Conservation (phyloP, 139 green algal genomes). For the Gonium pectorale region DNA sequence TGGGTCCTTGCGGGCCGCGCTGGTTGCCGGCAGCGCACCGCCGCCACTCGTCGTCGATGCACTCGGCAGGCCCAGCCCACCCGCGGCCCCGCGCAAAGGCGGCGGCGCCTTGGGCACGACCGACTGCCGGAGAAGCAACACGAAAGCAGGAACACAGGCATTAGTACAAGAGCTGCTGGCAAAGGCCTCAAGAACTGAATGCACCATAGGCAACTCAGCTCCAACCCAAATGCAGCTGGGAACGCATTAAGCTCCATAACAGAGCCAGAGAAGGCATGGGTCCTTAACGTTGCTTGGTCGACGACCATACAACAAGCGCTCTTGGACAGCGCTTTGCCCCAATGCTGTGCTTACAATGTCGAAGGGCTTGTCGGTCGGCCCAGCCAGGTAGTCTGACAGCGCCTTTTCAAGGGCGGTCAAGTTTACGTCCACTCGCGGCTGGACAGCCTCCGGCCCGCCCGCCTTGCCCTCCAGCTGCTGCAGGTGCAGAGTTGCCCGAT, state of each 20-base stretch:
- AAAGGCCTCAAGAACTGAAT: too few relatives aligned
- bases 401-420: conserved; percentile 83
- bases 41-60: conserved; percentile 2
- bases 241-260: too few relatives aligned
- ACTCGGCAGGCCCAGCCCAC: neutral
- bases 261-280: too few relatives aligned
- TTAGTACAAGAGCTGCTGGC: too few relatives aligned
- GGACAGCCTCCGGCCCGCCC: conserved; percentile 63
- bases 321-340: neutral
- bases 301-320: neutral
- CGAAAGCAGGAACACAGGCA: neutral
- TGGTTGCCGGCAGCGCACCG: conserved; percentile 18
- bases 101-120: conserved; percentile 57
- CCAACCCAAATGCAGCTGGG: too few relatives aligned
- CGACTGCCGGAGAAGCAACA: conserved; percentile 22
- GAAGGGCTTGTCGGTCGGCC: conserved; percentile 74
- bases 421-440: conserved; percentile 64
- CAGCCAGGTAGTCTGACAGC: conserved; percentile 86
- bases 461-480: conserved; percentile 81
- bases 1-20: conserved; percentile 44
- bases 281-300: too few relatives aligned
- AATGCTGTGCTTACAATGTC: conserved; percentile 77
- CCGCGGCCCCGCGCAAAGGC: neutral
- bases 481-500: conserved; percentile 95
- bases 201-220: too few relatives aligned